Percentiles rank a stretch among this genome's conserved stretches.
phyloP scores from a whole-genome alignment of 371 early-diverging fungal species.

The Lichtheimia hyalospora region DNA sequence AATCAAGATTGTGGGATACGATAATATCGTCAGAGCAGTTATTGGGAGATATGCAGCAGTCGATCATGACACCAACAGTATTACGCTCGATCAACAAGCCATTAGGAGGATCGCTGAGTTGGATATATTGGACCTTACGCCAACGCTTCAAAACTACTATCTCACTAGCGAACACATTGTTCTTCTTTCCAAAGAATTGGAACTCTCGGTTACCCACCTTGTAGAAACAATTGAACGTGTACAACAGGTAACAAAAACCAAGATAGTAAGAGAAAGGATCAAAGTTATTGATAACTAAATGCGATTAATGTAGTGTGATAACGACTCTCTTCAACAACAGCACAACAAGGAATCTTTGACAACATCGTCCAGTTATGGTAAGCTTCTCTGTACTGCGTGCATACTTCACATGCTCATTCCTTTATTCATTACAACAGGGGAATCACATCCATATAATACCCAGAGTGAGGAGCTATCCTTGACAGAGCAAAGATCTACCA shows the following conservation, averaged over 20 bases:
- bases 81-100: conserved; percentile 10
- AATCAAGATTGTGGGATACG: conserved; percentile 10
- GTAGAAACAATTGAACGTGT: conserved; percentile 14
- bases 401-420: too few relatives aligned
- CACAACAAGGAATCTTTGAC: too few relatives aligned
- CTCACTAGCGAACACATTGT: conserved; percentile 27
- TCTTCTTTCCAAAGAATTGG: conserved; percentile 14
- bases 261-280: too few relatives aligned
- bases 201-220: conserved; percentile 8
- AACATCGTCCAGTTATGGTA: too few relatives aligned
- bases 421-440: too few relatives aligned
- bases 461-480: too few relatives aligned
- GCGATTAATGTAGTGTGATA: too few relatives aligned
- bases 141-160: conserved; percentile 9
- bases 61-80: not conserved
- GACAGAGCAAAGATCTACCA: conserved; percentile 11
- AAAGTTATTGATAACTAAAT: too few relatives aligned
- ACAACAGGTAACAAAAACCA: conserved; percentile 18
- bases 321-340: too few relatives aligned
- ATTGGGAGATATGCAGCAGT: not conserved
- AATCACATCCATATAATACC: too few relatives aligned
- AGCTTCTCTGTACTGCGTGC: too few relatives aligned
- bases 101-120: conserved; percentile 24
- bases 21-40: not conserved
- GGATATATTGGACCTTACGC: conserved; percentile 4